Percentiles rank a stretch among this genome's conserved stretches.
Evolutionary conservation across 768 basidiomycete species (phyloP).

Genomic region (Scleroderma bovista): DNA sequence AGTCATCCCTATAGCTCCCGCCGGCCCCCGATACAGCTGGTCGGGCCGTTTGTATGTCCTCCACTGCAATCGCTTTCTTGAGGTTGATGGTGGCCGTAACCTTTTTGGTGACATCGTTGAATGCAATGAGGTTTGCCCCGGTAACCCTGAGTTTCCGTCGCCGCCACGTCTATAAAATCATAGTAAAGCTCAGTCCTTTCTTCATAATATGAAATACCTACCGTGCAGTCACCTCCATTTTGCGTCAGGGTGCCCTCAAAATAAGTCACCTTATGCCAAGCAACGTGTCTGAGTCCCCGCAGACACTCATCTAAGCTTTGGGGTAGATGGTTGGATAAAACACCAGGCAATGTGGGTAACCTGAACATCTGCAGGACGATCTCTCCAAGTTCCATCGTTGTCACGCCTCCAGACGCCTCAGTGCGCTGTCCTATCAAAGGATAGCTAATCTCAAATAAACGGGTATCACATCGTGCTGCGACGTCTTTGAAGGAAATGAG

Average conservation of each 20-base stretch:
- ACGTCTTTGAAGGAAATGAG: conserved; percentile 89
- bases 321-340: conserved; percentile 72
- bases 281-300: conserved; percentile 80
- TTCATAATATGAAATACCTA: conserved; percentile 37
- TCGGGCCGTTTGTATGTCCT: conserved; percentile 68
- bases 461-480: conserved; percentile 75
- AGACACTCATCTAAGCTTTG: conserved; percentile 91
- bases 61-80: conserved; percentile 71
- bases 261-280: conserved; percentile 93
- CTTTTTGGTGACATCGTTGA: conserved; percentile 90
- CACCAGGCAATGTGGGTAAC: conserved; percentile 82
- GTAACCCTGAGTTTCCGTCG: conserved; percentile 80
- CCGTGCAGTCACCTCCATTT: conserved; percentile 86
- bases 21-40: conserved; percentile 41
- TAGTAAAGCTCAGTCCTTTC: not conserved
- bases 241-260: conserved; percentile 92
- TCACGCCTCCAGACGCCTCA: conserved; percentile 46
- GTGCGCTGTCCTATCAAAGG: conserved; percentile 74
- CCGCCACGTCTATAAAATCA: conserved; percentile 58
- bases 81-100: conserved; percentile 88
- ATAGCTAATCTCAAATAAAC: conserved; percentile 76
- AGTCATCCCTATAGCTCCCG: conserved; percentile 46
- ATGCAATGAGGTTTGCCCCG: conserved; percentile 82
- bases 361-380: conserved; percentile 88
- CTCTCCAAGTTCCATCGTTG: conserved; percentile 76